Evolutionary conservation across 1,139 yeast species (phyloP).

Genomic region (Zygoascus meyerae): DNA sequence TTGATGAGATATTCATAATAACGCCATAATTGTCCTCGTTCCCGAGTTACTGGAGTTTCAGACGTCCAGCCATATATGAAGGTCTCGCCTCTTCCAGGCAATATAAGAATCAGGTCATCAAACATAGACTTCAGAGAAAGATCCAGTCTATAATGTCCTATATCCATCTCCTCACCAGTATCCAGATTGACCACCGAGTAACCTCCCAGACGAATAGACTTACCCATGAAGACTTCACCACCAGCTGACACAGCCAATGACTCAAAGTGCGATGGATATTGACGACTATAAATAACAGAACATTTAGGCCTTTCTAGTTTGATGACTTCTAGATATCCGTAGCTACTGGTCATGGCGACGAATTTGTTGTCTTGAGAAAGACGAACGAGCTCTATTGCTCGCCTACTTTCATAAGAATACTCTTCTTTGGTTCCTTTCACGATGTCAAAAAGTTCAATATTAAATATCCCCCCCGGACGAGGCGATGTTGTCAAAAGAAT

Average conservation of each 20-base stretch:
- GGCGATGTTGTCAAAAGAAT: not conserved
- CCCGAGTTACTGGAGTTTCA: conserved; percentile 8
- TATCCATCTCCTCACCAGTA: conserved; percentile 27
- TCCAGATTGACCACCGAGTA: conserved; percentile 25
- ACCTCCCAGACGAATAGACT: conserved; percentile 31
- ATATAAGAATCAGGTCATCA: conserved; percentile 23
- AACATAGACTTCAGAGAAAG: conserved; percentile 22
- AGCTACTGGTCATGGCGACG: conserved; percentile 16
- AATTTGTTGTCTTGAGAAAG: conserved; percentile 12
- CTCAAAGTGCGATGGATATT: conserved; percentile 29
- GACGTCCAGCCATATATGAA: conserved; percentile 22
- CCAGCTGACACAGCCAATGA: conserved; percentile 26
- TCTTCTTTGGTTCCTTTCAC: conserved; percentile 1
- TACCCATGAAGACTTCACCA: conserved; percentile 27
- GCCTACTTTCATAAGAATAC: conserved; percentile 5
- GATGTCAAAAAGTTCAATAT: conserved; percentile 1
- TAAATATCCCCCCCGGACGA: not conserved
- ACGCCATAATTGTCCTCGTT: conserved; percentile 22
- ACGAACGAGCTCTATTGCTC: conserved; percentile 10
- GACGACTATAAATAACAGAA: conserved; percentile 21
- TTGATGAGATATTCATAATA: conserved; percentile 23
- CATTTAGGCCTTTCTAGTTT: conserved; percentile 12
- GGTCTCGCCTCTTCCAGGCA: conserved; percentile 28
- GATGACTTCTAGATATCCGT: conserved; percentile 18
- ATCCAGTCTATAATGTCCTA: conserved; percentile 32